Evolutionary conservation across 2,329 filamentous ascomycete genomes (phyloP).

Genomic region (Alternaria brassicicola): DNA sequence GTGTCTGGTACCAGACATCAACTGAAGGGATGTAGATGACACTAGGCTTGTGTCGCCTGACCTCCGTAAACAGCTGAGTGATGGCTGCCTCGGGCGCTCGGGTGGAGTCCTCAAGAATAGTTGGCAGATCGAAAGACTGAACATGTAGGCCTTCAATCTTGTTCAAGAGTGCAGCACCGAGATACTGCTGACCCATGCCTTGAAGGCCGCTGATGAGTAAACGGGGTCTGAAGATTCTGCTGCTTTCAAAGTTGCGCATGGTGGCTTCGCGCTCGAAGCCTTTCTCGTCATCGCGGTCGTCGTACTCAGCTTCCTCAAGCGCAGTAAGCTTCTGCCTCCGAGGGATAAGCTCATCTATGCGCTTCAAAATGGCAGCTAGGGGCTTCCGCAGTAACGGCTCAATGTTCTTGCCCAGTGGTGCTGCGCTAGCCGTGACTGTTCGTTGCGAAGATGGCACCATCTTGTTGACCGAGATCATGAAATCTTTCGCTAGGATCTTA

Average conservation of each 20-base stretch:
- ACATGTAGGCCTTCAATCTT: constrained; percentile 94
- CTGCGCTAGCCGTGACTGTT: constrained; percentile 82
- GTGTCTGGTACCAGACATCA: constrained; percentile 80
- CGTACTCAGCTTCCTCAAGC: constrained; percentile 92
- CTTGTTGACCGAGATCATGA: constrained; percentile 96
- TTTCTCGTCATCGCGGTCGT: constrained; percentile 78
- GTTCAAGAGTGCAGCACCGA: constrained; percentile 83
- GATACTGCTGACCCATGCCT: constrained; percentile 93
- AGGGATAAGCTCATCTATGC: constrained; percentile 79
- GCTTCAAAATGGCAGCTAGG: constrained; percentile 69
- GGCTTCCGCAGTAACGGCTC: constrained; percentile 81
- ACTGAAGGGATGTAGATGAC: constrained; percentile 94
- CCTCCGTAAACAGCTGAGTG: constrained; percentile 88
- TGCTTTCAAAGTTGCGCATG: constrained; percentile 75
- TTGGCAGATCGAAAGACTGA: constrained; percentile 90
- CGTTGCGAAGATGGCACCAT: constrained; percentile 94
- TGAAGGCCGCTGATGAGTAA: constrained; percentile 79
- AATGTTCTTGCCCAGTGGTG: constrained; percentile 77
- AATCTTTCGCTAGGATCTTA: constrained; percentile 87
- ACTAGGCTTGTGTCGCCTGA: constrained; percentile 91
- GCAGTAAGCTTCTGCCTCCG: constrained; percentile 86
- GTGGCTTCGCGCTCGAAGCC: constrained; percentile 85
- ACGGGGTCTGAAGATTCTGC: constrained; percentile 85
- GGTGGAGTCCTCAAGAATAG: constrained; percentile 80
- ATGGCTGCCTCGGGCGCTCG: constrained; percentile 86